Conservation (phyloP, 176 grass and related monocot species). For the Triticum turgidum region DNA sequence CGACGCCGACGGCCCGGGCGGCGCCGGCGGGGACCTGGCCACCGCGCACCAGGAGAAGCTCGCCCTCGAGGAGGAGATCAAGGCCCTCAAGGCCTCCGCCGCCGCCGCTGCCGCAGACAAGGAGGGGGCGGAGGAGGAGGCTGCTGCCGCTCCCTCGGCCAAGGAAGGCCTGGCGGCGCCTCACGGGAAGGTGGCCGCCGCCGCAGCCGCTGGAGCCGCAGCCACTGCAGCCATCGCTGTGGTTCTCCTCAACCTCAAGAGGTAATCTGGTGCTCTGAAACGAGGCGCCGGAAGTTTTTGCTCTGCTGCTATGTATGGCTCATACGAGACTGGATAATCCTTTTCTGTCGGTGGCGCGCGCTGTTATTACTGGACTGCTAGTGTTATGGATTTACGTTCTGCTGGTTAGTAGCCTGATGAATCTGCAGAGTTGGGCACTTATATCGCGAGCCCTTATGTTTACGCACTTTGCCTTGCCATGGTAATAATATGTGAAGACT, state of each 20-base stretch:
- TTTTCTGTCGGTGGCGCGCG: constrained; percentile 9
- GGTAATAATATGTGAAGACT: constrained; percentile 44
- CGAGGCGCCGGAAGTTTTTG: constrained; percentile 33
- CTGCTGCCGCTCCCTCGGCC: background rate
- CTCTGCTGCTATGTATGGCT: constrained; percentile 32
- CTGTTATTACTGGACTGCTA: constrained; percentile 34
- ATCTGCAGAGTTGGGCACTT: background rate
- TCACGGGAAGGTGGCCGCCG: constrained; percentile 27
- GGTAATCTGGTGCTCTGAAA: constrained; percentile 37
- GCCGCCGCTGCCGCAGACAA: constrained; percentile 1
- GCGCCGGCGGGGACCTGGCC: constrained; percentile 25
- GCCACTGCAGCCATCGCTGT: constrained; percentile 16
- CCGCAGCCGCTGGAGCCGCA: constrained; percentile 39
- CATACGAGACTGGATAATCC: constrained; percentile 16
- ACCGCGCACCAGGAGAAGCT: constrained; percentile 41
- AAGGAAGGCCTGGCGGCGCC: background rate
- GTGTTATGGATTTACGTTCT: constrained; percentile 6
- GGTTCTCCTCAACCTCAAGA: constrained; percentile 39
- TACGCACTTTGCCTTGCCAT: constrained; percentile 9
- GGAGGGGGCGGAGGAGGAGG: background rate
- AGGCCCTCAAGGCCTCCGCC: constrained; percentile 36
- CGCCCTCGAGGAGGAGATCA: constrained; percentile 39
- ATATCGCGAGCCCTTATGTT: background rate
- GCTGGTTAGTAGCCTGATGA: constrained; percentile 15
- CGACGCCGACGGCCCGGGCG: constrained; percentile 15